Evolutionary conservation across 192 early-diverging fungal genomes (phyloP), one percentile per base, ranked within the genome.

Genomic region (Coemansia aciculifera): DNA sequence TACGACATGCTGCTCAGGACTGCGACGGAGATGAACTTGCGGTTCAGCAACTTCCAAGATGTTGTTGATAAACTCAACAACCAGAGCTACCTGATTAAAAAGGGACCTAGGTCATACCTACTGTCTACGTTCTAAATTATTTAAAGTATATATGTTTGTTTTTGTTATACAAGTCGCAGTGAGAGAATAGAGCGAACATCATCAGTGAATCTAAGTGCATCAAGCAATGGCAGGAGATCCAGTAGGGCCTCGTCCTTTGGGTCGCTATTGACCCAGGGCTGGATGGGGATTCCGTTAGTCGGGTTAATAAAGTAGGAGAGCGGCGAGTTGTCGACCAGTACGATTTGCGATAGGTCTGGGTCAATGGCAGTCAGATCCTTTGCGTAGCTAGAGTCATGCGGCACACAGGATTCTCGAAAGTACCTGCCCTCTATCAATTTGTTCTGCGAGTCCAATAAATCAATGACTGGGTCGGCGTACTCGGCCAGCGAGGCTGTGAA

Each of bases 251-350:
- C 75, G 69, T 91, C 90, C 38, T 78, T 73, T 43, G 85, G 86
- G 73, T 91, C 90, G 49, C 88, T 83, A 62, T 91, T 81, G 71
- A 81, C 87, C 89, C 89, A 91, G 23, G 82, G 81, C 68, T 79
- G 86, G 36, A 91, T 90, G 5, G 90, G 89, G 21, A 91, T 85
- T 13, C 90, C 90, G 61, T 91, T 91, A 27, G 86, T 84, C 4
- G 86, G 84, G 38, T 91, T 90, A 72, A 89, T 90, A 39, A 86
- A 88, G 75, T 90, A 91, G 29, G 89, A 89, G 56, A 90, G 89
- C 7, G 89, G 88, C 19, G 88, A 87, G 64, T 91, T 91, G 70
- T 91, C 90, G 5, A 91, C 84, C 39, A 91, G 86, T 29, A 90
- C 79, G 5, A 87, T 85, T 69, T 88, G 85, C 39, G 85, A 83